These are phyloP conservation scores for Geotrichum phurueaensis DNA, from an alignment of 1,139 yeast species.

Conservation along the genomic window DNA sequence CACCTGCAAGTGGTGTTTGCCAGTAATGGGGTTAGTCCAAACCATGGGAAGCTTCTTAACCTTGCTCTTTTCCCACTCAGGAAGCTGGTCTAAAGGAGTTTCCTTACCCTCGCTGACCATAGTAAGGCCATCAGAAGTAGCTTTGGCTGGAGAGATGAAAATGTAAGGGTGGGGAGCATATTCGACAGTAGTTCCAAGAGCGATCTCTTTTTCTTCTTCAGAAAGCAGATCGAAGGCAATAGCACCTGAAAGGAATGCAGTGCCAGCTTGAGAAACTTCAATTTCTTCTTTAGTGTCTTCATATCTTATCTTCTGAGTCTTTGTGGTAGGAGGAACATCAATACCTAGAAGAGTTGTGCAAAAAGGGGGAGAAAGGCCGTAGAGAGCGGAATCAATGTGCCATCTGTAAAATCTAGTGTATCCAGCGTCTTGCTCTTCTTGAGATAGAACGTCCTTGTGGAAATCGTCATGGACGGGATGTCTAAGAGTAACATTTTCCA, in stretches of 20 bases:
- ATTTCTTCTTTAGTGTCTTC: slow-evolving; percentile 62
- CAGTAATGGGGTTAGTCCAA: slow-evolving; percentile 89
- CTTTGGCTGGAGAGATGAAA: slow-evolving; percentile 70
- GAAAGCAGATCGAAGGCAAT: slow-evolving; percentile 62
- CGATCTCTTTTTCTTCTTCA: slow-evolving; percentile 65
- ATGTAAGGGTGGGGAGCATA: slow-evolving; percentile 92
- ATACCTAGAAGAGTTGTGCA: slow-evolving; percentile 79
- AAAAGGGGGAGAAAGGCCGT: slow-evolving; percentile 77
- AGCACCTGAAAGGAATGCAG: slow-evolving; percentile 79
- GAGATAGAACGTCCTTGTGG: slow-evolving; percentile 62
- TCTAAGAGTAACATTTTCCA: slow-evolving; percentile 60
- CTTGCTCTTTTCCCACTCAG: slow-evolving; percentile 74
- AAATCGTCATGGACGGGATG: slow-evolving; percentile 80
- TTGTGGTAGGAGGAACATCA: slow-evolving; percentile 52
- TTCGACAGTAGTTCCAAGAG: slow-evolving; percentile 67
- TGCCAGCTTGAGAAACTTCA: slow-evolving; percentile 74
- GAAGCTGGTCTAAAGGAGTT: slow-evolving; percentile 56
- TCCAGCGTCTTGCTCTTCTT: slow-evolving; percentile 53
- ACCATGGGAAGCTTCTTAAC: slow-evolving; percentile 74
- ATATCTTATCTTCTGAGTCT: slow-evolving; percentile 49
- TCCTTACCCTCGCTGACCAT: slow-evolving; percentile 80
- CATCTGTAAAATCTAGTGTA: slow-evolving; percentile 82
- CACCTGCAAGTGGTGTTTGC: slow-evolving; percentile 72
- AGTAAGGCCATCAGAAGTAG: slow-evolving; percentile 78
- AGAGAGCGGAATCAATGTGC: slow-evolving; percentile 88